Conservation (phyloP, 495 filamentous ascomycete genomes). For the Podospora didyma region DNA sequence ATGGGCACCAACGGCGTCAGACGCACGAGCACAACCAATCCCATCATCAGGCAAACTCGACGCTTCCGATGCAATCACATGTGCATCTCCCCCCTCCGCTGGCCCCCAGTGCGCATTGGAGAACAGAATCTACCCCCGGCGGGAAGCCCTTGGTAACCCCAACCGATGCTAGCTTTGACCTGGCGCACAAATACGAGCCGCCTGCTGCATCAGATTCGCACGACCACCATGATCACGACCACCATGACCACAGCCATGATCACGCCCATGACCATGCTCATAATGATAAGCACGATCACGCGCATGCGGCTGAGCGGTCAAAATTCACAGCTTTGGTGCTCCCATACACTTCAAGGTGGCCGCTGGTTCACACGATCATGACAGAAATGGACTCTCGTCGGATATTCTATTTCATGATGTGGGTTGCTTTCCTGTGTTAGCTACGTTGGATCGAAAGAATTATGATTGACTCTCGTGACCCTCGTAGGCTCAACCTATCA, state of each 20-base stretch:
- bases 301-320: slow-evolving; percentile 41
- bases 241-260: slow-evolving; percentile 23
- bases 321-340: slow-evolving; percentile 63
- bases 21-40: slow-evolving; percentile 33
- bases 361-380: slow-evolving; percentile 78
- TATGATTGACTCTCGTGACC: slow-evolving; percentile 18
- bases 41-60: slow-evolving; percentile 31
- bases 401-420: slow-evolving; percentile 97
- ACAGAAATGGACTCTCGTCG: slow-evolving; percentile 89
- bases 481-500: slow-evolving; percentile 81
- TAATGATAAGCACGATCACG: slow-evolving; percentile 21
- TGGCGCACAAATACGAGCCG: slow-evolving; percentile 24
- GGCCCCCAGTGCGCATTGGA: slow-evolving; percentile 21
- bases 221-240: slow-evolving; percentile 4
- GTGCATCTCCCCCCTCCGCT: slow-evolving; percentile 32
- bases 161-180: slow-evolving; percentile 20
- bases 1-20: slow-evolving; percentile 24
- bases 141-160: slow-evolving; percentile 29
- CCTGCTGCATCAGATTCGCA: slow-evolving; percentile 13
- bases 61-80: slow-evolving; percentile 28
- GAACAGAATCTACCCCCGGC: slow-evolving; percentile 27
- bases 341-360: slow-evolving; percentile 59
- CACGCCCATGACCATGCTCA: slow-evolving; percentile 15
- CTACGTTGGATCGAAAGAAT: neutral
- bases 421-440: slow-evolving; percentile 22